Conservation (phyloP, 148 eudicot species). For the Fagopyrum esculentum region DNA sequence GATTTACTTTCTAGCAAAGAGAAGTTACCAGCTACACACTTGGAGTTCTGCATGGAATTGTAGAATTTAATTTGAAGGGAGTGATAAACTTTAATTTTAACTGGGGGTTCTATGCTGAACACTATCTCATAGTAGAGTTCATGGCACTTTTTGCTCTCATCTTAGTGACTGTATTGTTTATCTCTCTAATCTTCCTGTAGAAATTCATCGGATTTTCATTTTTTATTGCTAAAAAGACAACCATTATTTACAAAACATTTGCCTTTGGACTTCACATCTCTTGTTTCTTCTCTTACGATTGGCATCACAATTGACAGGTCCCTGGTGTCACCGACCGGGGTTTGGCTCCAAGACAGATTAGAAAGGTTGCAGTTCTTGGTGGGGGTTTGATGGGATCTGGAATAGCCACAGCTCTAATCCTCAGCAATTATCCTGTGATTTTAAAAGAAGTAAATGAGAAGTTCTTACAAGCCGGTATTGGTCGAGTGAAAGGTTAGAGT, state of each 20-base stretch:
- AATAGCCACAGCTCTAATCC: constrained; percentile 84
- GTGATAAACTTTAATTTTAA: neutral
- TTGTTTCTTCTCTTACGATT: neutral
- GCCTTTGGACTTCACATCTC: neutral
- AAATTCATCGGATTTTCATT: neutral
- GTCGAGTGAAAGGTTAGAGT: constrained; percentile 69
- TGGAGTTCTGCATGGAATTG: neutral
- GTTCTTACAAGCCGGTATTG: constrained; percentile 66
- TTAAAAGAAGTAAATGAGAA: constrained; percentile 88
- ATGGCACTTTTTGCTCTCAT: neutral
- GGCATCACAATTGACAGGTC: constrained; percentile 34
- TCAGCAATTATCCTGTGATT: constrained; percentile 64
- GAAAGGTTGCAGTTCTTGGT: constrained; percentile 86
- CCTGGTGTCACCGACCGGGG: constrained; percentile 89
- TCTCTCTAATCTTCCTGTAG: neutral
- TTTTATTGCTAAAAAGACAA: neutral
- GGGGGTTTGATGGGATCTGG: constrained; percentile 99
- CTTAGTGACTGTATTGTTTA: neutral
- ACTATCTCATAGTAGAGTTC: neutral
- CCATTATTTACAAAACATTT: neutral
- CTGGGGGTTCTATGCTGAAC: neutral
- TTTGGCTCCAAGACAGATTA: constrained; percentile 57
- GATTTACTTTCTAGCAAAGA: neutral
- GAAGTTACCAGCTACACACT: neutral
- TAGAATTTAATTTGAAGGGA: neutral